Percentiles rank a stretch among this genome's conserved stretches.
These are phyloP conservation scores for Nosema muscidifuracis DNA, from an alignment of 371 early-diverging fungal species.

Conservation along the genomic window DNA sequence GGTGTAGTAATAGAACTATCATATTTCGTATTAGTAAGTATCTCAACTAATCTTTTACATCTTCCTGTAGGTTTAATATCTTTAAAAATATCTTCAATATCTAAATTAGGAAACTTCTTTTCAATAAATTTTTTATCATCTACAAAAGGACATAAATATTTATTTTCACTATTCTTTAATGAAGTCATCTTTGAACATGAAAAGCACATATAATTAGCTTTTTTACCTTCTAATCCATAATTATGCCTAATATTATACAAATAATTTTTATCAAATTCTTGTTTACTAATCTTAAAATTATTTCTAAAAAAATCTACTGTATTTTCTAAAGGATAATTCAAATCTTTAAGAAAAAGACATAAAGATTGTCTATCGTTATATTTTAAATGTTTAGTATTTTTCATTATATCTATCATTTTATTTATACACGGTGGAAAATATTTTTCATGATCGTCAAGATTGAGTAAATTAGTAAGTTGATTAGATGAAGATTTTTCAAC, in stretches of 20 bases:
- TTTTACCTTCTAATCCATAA: constrained; percentile 91
- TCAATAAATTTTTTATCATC: constrained; percentile 31
- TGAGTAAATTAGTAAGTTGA: neutral
- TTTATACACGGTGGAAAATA: constrained; percentile 60
- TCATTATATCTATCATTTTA: constrained; percentile 43
- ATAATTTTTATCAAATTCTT: constrained; percentile 79
- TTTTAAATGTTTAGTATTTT: constrained; percentile 56
- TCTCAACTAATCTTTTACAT: constrained; percentile 26
- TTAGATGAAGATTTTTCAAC: neutral
- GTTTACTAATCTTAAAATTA: constrained; percentile 68
- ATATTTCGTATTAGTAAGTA: neutral
- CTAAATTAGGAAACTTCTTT: neutral
- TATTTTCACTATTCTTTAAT: constrained; percentile 61
- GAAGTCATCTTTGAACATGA: constrained; percentile 80
- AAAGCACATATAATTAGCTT: constrained; percentile 78
- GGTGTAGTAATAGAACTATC: constrained; percentile 20
- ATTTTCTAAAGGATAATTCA: constrained; percentile 55
- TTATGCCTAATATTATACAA: constrained; percentile 89
- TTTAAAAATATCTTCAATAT: constrained; percentile 36
- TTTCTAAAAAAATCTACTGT: constrained; percentile 50
- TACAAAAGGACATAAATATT: constrained; percentile 46
- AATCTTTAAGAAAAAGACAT: constrained; percentile 60
- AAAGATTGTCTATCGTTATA: constrained; percentile 60
- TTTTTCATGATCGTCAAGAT: constrained; percentile 7
- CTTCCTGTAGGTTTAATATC: neutral